Percentiles rank a stretch among this genome's conserved stretches.
These are phyloP conservation scores for Acorus gramineus DNA, from an alignment of 106 monocot genomes.

Conservation along the genomic window DNA sequence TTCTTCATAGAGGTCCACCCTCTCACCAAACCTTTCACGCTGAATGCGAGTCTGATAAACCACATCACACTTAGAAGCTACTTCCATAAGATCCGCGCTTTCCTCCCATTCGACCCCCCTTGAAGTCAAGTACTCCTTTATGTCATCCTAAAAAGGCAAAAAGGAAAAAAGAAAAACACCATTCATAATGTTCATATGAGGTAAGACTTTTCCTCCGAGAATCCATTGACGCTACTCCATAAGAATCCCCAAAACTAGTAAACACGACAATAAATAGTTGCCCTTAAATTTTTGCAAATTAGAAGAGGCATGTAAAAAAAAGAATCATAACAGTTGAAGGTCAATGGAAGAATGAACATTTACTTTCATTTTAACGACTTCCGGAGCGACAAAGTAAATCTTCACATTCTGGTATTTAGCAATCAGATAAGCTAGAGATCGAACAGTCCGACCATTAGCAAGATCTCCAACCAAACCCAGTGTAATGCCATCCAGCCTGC, in stretches of 20 bases:
- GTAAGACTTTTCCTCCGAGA: too few species aligned
- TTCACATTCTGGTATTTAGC: slow-evolving; percentile 71
- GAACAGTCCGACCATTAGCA: slow-evolving; percentile 93
- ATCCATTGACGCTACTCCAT: too few species aligned
- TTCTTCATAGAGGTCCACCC: slow-evolving; percentile 85
- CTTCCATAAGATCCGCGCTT: slow-evolving; percentile 71
- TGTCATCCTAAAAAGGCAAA: slow-evolving; percentile 60
- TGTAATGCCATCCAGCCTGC: slow-evolving; percentile 80
- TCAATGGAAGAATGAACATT: too few species aligned
- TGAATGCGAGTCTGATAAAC: slow-evolving; percentile 97
- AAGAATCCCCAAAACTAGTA: too few species aligned
- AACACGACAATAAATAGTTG: too few species aligned
- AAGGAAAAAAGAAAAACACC: neutral
- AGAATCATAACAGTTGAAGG: neutral
- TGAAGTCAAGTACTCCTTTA: slow-evolving; percentile 79
- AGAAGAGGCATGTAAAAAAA: neutral
- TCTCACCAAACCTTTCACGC: slow-evolving; percentile 90
- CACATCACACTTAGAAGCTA: slow-evolving; percentile 92
- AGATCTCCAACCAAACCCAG: slow-evolving; percentile 93
- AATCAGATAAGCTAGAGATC: slow-evolving; percentile 87
- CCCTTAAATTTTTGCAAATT: too few species aligned
- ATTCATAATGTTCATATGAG: neutral
- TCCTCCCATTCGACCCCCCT: slow-evolving; percentile 87
- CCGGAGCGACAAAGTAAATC: slow-evolving; percentile 91
- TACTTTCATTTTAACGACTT: slow-evolving; percentile 99